phyloP scores from a whole-genome alignment of 2,329 filamentous ascomycete species.

The Fusarium acutatum region DNA sequence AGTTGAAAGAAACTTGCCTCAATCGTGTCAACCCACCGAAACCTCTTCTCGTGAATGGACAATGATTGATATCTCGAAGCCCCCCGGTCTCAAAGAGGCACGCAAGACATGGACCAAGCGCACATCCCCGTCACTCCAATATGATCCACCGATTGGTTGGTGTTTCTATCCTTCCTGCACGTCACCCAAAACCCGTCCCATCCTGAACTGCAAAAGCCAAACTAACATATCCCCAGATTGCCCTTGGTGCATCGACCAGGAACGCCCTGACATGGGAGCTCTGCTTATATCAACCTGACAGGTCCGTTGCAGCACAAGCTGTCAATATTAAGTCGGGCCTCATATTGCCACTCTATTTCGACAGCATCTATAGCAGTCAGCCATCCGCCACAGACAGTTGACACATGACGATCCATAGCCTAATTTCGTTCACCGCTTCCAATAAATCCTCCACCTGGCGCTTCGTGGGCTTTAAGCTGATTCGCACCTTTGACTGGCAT shows the following conservation, averaged over 20 bases:
- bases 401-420: constrained; percentile 33
- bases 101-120: constrained; percentile 38
- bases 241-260: constrained; percentile 23
- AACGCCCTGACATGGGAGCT: constrained; percentile 14
- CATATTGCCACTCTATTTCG: constrained; percentile 9
- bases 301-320: neutral
- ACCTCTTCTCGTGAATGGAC: neutral
- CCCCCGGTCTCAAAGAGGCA: constrained; percentile 26
- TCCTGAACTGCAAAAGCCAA: constrained; percentile 30
- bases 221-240: constrained; percentile 33
- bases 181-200: constrained; percentile 33
- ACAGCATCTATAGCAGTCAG: constrained; percentile 1
- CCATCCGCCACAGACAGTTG: constrained; percentile 24
- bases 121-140: constrained; percentile 17
- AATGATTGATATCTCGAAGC: constrained; percentile 22
- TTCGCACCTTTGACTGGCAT: constrained; percentile 17
- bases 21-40: neutral
- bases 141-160: constrained; percentile 34
- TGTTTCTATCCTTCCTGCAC: constrained; percentile 33
- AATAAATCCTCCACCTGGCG: constrained; percentile 5
- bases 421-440: constrained; percentile 36
- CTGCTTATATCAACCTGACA: constrained; percentile 14
- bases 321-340: neutral
- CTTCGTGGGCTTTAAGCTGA: constrained; percentile 14
- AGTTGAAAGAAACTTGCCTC: neutral